A percentile compares a stretch with the other conserved stretches of the same genome.
Conservation (phyloP, 164 flowering plant genomes). For the Brasenia schreberi region DNA sequence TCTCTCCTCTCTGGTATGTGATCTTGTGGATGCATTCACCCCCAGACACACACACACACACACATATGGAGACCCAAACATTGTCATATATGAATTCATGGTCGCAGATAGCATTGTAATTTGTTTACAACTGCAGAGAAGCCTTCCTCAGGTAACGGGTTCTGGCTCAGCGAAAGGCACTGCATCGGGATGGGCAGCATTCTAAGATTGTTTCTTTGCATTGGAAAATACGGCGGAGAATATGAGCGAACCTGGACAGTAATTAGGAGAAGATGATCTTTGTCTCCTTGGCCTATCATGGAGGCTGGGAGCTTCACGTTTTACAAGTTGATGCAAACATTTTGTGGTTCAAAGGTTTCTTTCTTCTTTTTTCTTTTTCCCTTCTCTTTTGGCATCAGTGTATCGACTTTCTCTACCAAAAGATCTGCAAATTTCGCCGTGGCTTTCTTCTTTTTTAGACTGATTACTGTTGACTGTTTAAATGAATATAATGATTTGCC, state of each 20-base stretch:
- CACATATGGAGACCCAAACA: neutral
- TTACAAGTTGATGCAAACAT: neutral
- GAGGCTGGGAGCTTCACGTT: neutral
- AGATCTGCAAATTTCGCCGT: neutral
- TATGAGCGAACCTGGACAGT: neutral
- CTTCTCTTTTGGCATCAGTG: neutral
- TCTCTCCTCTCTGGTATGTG: neutral
- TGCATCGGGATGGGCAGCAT: constrained; percentile 97
- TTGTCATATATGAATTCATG: neutral
- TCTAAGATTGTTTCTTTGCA: constrained; percentile 22
- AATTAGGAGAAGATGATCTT: neutral
- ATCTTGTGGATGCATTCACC: neutral
- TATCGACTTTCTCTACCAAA: neutral
- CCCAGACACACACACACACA: neutral
- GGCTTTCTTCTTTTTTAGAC: too few relatives aligned
- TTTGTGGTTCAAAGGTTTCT: neutral
- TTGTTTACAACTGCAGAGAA: constrained; percentile 39
- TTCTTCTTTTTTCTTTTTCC: too few relatives aligned
- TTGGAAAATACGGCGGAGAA: neutral
- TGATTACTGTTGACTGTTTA: too few relatives aligned
- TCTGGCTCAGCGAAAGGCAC: constrained; percentile 41
- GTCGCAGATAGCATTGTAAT: neutral
- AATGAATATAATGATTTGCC: too few relatives aligned
- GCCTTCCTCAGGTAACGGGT: constrained; percentile 55
- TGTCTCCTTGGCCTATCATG: neutral